phyloP scores from a whole-genome alignment of 2,329 filamentous ascomycete genomes.

The Clarireedia homoeocarpa region DNA sequence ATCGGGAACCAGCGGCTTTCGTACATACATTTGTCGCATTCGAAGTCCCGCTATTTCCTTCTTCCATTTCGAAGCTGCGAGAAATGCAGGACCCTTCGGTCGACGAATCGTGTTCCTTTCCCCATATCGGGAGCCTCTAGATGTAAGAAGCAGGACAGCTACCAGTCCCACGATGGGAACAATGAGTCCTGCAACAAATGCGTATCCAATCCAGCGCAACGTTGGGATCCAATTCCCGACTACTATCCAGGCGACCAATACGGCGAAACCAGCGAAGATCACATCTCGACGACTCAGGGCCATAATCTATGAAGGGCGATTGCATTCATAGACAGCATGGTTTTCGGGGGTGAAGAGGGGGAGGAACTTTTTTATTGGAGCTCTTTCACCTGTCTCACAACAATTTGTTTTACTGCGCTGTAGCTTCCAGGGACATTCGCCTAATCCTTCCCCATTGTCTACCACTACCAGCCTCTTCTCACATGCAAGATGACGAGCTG shows the following conservation, averaged over 20 bases:
- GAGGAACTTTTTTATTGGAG: slow-evolving; percentile 11
- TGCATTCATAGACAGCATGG: slow-evolving; percentile 26
- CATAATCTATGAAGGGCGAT: slow-evolving; percentile 39
- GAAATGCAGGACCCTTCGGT: slow-evolving; percentile 48
- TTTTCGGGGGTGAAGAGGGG: slow-evolving; percentile 7
- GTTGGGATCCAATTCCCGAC: slow-evolving; percentile 74
- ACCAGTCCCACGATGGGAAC: slow-evolving; percentile 46
- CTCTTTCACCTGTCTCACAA: slow-evolving; percentile 10
- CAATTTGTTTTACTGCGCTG: neutral
- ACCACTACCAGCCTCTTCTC: neutral
- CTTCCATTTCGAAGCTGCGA: slow-evolving; percentile 57
- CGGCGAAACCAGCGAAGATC: slow-evolving; percentile 57
- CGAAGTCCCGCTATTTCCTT: slow-evolving; percentile 61
- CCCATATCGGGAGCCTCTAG: slow-evolving; percentile 40
- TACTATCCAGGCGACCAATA: slow-evolving; percentile 83
- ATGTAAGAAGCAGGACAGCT: slow-evolving; percentile 54
- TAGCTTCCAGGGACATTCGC: slow-evolving; percentile 12
- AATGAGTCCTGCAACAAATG: slow-evolving; percentile 64
- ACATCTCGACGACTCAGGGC: slow-evolving; percentile 68
- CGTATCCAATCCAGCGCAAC: slow-evolving; percentile 78
- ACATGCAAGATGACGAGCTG: neutral
- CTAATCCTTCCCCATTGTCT: slow-evolving; percentile 11
- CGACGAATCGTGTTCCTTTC: slow-evolving; percentile 35
- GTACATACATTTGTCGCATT: slow-evolving; percentile 57
- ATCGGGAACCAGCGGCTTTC: slow-evolving; percentile 63